Evolutionary conservation across 768 basidiomycete genomes (phyloP), one percentile per base, ranked within the genome.

Genomic region (Boletus pseudo-olivaceus): DNA sequence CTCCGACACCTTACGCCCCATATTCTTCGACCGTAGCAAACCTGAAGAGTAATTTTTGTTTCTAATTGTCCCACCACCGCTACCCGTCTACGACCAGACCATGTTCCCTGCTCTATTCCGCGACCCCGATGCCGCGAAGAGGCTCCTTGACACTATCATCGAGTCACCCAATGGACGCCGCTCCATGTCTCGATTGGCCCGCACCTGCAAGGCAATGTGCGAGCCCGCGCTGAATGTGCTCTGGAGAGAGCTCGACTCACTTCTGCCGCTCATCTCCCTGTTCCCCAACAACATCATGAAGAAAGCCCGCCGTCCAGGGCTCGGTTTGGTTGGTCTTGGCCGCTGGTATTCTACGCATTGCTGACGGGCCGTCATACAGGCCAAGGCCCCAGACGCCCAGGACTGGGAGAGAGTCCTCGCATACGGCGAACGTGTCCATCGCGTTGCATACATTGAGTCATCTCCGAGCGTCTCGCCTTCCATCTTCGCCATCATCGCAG

Each of bases 161-260:
- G 81, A 83, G 46, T 69, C 81, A 8, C 82, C 87, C 6, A 81
- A 78, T 59, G 89, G 89, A 35, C 82, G 78, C 58, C 83, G 87
- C 45, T 76, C 82, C 41, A 70, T 90, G 54, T 84, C 87, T 47
- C 78, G 88, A 63, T 74, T 91, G 60, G 82, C 88, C 45, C 78
- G 89, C 49, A 89, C 88, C 43, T 90, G 88, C 71, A 82, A 78
- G 58, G 81, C 83, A n/a, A 74, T 89, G 67, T 82, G 78, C 60
- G 87, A 86, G 59, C 87, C 87, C 14, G 82, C 84, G n/a, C 65
- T 90, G 60, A 75, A 84, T 66, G 73, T 84, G 46, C 75, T 91
- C 30, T 91, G 89, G 89, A 82, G 79, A 65, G 89, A 91, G 62
- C 72, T 91, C 52, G 88, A 90, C 67, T 87, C 86, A 12, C 74